Evolutionary conservation across 768 basidiomycete genomes (phyloP), one percentile per base, ranked within the genome.

Genomic region (Porpolomopsis calyptriformis): DNA sequence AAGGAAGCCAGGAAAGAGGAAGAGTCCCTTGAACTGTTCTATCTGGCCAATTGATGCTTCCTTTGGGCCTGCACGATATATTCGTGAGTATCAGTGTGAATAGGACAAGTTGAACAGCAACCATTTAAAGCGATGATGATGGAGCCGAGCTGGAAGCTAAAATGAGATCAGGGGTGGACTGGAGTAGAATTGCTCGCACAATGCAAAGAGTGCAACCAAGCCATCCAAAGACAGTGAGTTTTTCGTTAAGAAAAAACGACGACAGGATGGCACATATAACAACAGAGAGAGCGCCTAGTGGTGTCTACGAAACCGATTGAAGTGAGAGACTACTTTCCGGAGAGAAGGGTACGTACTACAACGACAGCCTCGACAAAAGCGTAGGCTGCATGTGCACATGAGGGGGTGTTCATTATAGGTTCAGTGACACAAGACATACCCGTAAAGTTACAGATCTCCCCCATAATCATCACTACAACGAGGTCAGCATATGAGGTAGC

Each of bases 221-320:
- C 92, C 93, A 97, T 40, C 96, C 94, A 60, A 99, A 98, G 64
- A 97, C 89, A 27, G 82, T 86, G 36, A 99, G 76, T 45, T 73
- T 88, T 62, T 97, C 94, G 40, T 93, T 80, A 55, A 99, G 82
- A 68, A 98, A 88, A 52, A 94, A 71, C 24, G 89, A 92, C 5
- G 93, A 93, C 14, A 97, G 68, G 26, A 94, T 85, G 41, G 93
- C 92, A 61, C 83, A 94, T 52, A 98, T 73, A 53, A 99, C 96
- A 54, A 99, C 96, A 16, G 91, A 92, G 45, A 99, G 76, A 6
- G 94, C 92, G 34, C 94, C 94, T 55, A 99, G 77, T 2, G 94
- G 96, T 31, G 94, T 98, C 81, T 85, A 52, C 46, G 41, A 39
- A 25, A 29, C 38, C 36, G 46, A 40, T 48, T 43, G 46, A 40